A percentile compares a stretch with the other conserved stretches of the same genome.
Evolutionary conservation across 352 stramenopile species (phyloP).

Genomic region (Blastocystis sp.): DNA sequence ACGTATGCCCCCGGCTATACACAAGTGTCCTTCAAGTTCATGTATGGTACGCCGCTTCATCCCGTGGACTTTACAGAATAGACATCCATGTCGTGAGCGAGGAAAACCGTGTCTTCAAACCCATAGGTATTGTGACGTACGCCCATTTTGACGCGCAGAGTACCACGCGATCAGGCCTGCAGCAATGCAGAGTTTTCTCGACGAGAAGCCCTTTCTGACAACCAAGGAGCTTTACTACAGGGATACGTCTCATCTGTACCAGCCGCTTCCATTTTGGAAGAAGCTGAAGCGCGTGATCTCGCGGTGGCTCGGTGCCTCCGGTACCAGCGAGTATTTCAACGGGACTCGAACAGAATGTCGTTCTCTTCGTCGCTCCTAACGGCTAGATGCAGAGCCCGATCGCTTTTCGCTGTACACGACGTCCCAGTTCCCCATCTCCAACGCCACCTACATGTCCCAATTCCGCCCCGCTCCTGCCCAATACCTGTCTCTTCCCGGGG

Average conservation of each 20-base stretch:
- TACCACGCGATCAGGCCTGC: not conserved
- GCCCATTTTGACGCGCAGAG: not conserved
- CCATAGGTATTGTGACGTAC: too few relatives aligned
- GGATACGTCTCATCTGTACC: not conserved
- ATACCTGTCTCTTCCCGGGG: not conserved
- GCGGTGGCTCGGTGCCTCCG: not conserved
- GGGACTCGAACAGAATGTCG: not conserved
- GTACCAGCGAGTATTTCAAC: not conserved
- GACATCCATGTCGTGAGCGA: not conserved
- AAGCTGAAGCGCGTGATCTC: not conserved
- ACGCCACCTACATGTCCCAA: not conserved
- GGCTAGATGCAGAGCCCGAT: not conserved
- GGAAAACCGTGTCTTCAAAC: too few relatives aligned
- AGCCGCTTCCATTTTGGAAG: not conserved
- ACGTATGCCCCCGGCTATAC: not conserved
- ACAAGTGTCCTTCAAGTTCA: not conserved
- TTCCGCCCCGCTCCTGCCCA: not conserved
- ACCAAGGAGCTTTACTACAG: not conserved
- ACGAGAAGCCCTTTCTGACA: not conserved
- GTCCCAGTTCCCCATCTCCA: not conserved
- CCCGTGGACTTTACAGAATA: not conserved
- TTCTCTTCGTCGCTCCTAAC: not conserved
- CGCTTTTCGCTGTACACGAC: not conserved
- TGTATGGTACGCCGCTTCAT: not conserved
- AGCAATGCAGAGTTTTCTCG: not conserved